These are phyloP conservation scores for Avena atlantica DNA, from an alignment of 176 grass and related monocot genomes.

Conservation along the genomic window DNA sequence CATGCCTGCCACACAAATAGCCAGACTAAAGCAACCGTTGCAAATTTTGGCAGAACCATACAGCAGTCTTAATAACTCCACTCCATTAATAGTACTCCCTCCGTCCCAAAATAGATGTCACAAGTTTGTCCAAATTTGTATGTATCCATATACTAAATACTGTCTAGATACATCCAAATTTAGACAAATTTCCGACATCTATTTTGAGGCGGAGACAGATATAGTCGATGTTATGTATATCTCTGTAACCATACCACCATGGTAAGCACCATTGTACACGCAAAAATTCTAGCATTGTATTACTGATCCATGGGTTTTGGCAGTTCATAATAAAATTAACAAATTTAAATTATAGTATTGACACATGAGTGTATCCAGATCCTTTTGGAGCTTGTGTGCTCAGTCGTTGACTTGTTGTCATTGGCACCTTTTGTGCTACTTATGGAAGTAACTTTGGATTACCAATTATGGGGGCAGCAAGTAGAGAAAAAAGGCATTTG, in stretches of 20 bases:
- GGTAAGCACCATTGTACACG: slow-evolving; percentile 9
- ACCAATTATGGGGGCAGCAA: not conserved
- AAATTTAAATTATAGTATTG: not conserved
- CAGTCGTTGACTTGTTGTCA: slow-evolving; percentile 9
- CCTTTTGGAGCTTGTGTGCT: slow-evolving; percentile 7
- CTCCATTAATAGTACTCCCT: not conserved
- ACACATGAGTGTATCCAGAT: not conserved
- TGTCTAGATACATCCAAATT: too few species aligned
- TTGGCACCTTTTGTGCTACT: slow-evolving; percentile 1
- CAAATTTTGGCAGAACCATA: not conserved
- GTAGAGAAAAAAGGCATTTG: slow-evolving; percentile 10
- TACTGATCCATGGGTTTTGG: not conserved
- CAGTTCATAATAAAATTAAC: not conserved
- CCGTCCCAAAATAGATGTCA: too few species aligned
- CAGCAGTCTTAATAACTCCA: slow-evolving; percentile 1
- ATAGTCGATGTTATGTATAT: not conserved
- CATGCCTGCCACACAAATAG: slow-evolving; percentile 23
- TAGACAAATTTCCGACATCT: too few species aligned
- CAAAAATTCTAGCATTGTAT: not conserved
- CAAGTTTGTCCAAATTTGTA: too few species aligned
- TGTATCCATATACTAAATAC: too few species aligned
- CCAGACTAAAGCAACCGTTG: not conserved
- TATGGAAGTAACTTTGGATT: not conserved
- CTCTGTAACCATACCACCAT: slow-evolving; percentile 4
- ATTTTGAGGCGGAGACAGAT: not conserved